A percentile compares a stretch with the other conserved stretches of the same genome.
Evolutionary conservation across 306 rosid species (phyloP).

Genomic region (Sophora flavescens): DNA sequence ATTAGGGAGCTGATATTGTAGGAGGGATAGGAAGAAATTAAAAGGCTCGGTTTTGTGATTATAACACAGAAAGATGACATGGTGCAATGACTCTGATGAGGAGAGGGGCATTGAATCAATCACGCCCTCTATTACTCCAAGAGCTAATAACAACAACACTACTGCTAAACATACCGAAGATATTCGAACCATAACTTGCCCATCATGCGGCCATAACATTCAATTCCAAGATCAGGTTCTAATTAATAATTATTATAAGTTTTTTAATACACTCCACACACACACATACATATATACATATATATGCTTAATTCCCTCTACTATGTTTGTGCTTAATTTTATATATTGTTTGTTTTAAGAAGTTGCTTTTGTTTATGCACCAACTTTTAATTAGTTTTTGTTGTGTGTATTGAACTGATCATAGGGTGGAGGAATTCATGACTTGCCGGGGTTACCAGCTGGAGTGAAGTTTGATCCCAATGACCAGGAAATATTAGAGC

Average conservation of each 20-base stretch:
- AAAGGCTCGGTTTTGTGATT: conserved; percentile 49
- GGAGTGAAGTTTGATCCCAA: conserved; percentile 95
- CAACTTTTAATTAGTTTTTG: background rate
- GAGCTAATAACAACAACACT: background rate
- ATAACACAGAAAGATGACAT: conserved; percentile 59
- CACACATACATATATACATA: too few relatives aligned
- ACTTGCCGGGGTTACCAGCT: conserved; percentile 83
- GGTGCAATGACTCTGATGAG: conserved; percentile 76
- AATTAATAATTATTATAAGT: background rate
- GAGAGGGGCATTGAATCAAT: conserved; percentile 50
- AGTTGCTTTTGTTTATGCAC: background rate
- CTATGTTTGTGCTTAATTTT: background rate
- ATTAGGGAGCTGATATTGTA: conserved; percentile 15
- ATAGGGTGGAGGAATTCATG: conserved; percentile 62
- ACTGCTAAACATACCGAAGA: conserved; percentile 40
- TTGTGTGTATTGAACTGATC: background rate
- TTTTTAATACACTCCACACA: too few relatives aligned
- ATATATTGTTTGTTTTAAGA: too few relatives aligned
- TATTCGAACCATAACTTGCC: conserved; percentile 62
- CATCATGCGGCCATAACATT: conserved; percentile 77
- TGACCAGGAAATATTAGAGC: conserved; percentile 82
- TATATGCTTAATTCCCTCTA: too few relatives aligned
- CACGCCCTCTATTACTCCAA: conserved; percentile 34
- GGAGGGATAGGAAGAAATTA: conserved; percentile 48
- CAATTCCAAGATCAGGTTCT: conserved; percentile 72